A percentile compares a stretch with the other conserved stretches of the same genome.
These are phyloP conservation scores for Heliamphora exappendiculata DNA, from an alignment of 148 eudicot genomes.

Conservation along the genomic window DNA sequence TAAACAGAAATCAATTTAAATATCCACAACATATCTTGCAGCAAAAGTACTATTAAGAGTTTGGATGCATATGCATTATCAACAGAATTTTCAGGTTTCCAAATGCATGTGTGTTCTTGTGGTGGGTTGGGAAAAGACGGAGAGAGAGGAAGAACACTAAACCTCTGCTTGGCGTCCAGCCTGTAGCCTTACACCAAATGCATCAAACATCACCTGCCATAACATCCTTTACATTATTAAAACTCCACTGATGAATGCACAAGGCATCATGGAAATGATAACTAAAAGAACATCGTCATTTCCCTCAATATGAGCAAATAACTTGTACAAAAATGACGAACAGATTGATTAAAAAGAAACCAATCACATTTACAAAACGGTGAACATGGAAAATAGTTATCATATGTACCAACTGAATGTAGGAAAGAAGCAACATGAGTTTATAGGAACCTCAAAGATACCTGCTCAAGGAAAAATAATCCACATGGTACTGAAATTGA, in stretches of 20 bases:
- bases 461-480: neutral
- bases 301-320: neutral
- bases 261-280: neutral
- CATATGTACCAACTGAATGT: neutral
- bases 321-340: neutral
- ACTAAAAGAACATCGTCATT: neutral
- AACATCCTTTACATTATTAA: slow-evolving; percentile 10
- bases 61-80: neutral
- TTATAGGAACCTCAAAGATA: neutral
- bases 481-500: neutral
- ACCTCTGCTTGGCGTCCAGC: slow-evolving; percentile 98
- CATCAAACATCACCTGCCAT: slow-evolving; percentile 91
- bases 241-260: neutral
- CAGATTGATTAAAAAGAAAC: neutral
- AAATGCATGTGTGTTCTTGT: neutral
- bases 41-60: neutral
- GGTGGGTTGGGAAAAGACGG: neutral
- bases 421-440: neutral
- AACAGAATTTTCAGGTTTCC: neutral
- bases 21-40: neutral
- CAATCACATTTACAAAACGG: neutral
- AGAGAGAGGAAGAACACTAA: neutral
- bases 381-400: neutral
- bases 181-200: slow-evolving; percentile 77
- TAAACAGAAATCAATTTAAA: neutral